phyloP scores from a whole-genome alignment of 345 rosid species.

The Hibiscus trionum region DNA sequence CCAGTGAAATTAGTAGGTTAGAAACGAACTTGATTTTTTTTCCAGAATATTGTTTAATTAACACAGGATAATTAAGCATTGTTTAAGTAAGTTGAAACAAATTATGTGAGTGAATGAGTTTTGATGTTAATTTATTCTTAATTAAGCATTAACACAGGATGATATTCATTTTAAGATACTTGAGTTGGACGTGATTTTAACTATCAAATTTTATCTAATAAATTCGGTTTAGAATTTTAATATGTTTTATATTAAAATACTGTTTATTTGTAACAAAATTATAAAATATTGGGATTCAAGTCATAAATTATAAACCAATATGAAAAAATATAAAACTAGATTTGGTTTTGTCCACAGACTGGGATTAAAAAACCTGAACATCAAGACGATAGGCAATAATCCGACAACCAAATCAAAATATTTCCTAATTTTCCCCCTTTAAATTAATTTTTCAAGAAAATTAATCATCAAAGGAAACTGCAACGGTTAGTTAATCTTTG shows the following conservation, averaged over 20 bases:
- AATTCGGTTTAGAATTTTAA: too few species aligned
- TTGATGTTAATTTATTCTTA: not conserved
- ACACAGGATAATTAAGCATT: not conserved
- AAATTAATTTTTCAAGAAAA: not conserved
- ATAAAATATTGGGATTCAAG: too few species aligned
- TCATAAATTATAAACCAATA: too few species aligned
- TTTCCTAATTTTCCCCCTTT: not conserved
- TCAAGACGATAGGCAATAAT: not conserved
- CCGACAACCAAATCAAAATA: not conserved
- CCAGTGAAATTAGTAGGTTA: not conserved
- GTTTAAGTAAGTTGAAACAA: slow-evolving; percentile 2
- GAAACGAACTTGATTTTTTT: not conserved
- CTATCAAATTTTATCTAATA: too few species aligned
- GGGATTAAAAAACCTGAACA: not conserved
- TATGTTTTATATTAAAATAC: too few species aligned
- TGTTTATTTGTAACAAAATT: too few species aligned
- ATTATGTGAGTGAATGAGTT: not conserved
- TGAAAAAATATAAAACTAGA: not conserved
- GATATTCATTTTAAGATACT: too few species aligned
- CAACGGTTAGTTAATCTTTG: not conserved
- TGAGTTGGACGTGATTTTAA: too few species aligned
- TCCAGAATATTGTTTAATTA: not conserved
- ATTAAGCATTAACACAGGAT: not conserved
- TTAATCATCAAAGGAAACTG: too few species aligned
- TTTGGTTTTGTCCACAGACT: not conserved